Conservation (phyloP, 208 protist genomes). For the Crithidia thermophila region DNA sequence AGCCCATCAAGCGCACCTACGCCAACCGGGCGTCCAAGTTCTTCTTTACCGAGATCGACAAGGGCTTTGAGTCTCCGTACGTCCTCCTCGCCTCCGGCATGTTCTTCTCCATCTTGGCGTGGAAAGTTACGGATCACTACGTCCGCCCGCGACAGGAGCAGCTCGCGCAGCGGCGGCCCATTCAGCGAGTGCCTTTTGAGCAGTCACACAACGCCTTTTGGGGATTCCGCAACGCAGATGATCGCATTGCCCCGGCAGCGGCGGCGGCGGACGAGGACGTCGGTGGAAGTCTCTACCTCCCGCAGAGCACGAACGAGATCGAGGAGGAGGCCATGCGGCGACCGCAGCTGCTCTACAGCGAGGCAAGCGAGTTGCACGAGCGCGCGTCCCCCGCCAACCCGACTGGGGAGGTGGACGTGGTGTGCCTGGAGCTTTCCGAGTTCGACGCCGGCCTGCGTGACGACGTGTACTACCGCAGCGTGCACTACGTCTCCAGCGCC, state of each 20-base stretch:
- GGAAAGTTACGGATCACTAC: slow-evolving; percentile 63
- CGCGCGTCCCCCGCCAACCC: slow-evolving; percentile 28
- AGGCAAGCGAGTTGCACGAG: slow-evolving; percentile 63
- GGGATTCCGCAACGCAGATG: slow-evolving; percentile 42
- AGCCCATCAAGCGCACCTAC: slow-evolving; percentile 41
- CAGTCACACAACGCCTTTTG: slow-evolving; percentile 80
- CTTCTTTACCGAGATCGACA: slow-evolving; percentile 88
- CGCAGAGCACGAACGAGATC: slow-evolving; percentile 37
- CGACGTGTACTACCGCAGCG: slow-evolving; percentile 88
- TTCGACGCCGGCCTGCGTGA: slow-evolving; percentile 65
- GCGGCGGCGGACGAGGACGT: slow-evolving; percentile 16
- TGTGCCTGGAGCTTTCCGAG: slow-evolving; percentile 83
- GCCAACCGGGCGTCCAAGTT: slow-evolving; percentile 69
- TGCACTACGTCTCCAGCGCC: slow-evolving; percentile 71
- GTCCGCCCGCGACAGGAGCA: slow-evolving; percentile 53
- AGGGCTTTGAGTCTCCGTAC: slow-evolving; percentile 73
- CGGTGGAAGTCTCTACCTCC: slow-evolving; percentile 31
- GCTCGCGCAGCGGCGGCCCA: slow-evolving; percentile 40
- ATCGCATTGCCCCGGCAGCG: background rate
- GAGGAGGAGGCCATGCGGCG: slow-evolving; percentile 70
- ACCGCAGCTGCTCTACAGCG: slow-evolving; percentile 74
- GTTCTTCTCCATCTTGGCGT: slow-evolving; percentile 58
- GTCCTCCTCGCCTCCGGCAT: slow-evolving; percentile 55
- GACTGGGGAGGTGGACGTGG: slow-evolving; percentile 51
- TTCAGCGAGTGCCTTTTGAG: slow-evolving; percentile 67